Percentiles rank a stretch among this genome's conserved stretches.
Conservation (phyloP, 306 rosid genomes). For the Begonia fuchsioides region DNA sequence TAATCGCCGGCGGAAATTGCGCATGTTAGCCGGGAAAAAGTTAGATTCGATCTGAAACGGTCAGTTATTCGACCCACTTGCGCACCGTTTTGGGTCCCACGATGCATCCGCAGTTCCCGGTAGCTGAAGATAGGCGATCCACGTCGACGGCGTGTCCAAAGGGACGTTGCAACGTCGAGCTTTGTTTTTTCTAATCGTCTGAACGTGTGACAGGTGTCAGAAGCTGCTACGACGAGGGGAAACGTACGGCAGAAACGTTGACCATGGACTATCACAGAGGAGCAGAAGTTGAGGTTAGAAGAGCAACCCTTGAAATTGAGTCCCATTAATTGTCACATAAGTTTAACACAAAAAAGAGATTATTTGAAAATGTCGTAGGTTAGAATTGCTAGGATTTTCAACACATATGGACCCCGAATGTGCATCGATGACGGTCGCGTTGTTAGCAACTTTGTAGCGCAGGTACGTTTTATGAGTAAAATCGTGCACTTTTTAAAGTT, state of each 20-base stretch:
- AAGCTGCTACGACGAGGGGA: slow-evolving; percentile 92
- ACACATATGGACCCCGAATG: slow-evolving; percentile 11
- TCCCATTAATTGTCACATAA: too few species aligned
- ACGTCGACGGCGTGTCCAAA: too few species aligned
- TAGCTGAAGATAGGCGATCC: too few species aligned
- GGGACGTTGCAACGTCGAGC: neutral
- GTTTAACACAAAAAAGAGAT: too few species aligned
- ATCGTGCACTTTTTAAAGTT: neutral
- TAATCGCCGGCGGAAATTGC: too few species aligned
- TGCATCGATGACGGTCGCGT: slow-evolving; percentile 14
- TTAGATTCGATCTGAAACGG: too few species aligned
- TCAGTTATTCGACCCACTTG: too few species aligned
- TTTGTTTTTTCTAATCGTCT: neutral
- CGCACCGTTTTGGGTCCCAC: too few species aligned
- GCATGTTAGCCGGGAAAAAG: too few species aligned
- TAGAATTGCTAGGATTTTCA: slow-evolving; percentile 11
- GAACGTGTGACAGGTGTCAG: slow-evolving; percentile 50
- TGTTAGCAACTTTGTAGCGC: slow-evolving; percentile 16
- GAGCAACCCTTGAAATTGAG: too few species aligned
- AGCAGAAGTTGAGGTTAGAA: slow-evolving; percentile 69
- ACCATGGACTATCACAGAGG: slow-evolving; percentile 92
- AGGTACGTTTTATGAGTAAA: neutral
- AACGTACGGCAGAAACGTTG: slow-evolving; percentile 87
- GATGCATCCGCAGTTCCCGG: too few species aligned
- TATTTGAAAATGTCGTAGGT: slow-evolving; percentile 1